Evolutionary conservation across 495 filamentous ascomycete genomes (phyloP), one percentile per base, ranked within the genome.

Genomic region (Lepidopterella palustris): DNA sequence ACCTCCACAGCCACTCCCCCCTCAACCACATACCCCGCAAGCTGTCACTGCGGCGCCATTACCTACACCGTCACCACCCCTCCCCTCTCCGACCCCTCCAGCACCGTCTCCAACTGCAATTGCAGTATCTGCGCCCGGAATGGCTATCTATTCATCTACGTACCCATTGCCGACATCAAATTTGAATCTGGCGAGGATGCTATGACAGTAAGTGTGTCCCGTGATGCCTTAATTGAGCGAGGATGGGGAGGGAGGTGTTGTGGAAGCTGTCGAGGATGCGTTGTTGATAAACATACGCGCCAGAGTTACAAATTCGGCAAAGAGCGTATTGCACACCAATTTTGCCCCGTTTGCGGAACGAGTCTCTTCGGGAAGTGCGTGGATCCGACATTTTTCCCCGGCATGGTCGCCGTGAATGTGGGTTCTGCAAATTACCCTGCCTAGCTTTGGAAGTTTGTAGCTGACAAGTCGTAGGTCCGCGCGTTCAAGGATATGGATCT

Each of bases 111-210:
- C n/a, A 59, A 68, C 31, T 75, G 73, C 58, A 77, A 77, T 52
- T 74, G 74, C 72, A 61, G 15, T 24, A 76, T 79, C 61, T 79
- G 77, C 62, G 51, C 66, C 11, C 60, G 67, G 2, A 78, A 79
- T 29, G 77, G 76, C 11, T 76, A 76, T 52, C 57, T 75, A 1
- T 65, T 74, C 40, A 65, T 78, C 20, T 78, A 78, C 50, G 69
- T 72, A 5, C 59, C 68, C 18, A 57, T 57, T 3, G 60, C 59
- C 0, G 66, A 72, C 40, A 59, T 75, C 6, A 47, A 54, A 8
- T 72, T 70, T 27, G 60, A 60, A 47, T 67, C 20, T 61, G 29
- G 60, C 58, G 45, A 53, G 28, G 18, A 57, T 45, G 15, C 35
- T 57, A 15, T 31, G 55, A 60, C 29, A 60, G 68, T 49, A 60